Percentiles rank a stretch among this genome's conserved stretches.
Evolutionary conservation across 1,284 basidiomycete genomes (phyloP).

Genomic region (Papiliotrema terrestris): DNA sequence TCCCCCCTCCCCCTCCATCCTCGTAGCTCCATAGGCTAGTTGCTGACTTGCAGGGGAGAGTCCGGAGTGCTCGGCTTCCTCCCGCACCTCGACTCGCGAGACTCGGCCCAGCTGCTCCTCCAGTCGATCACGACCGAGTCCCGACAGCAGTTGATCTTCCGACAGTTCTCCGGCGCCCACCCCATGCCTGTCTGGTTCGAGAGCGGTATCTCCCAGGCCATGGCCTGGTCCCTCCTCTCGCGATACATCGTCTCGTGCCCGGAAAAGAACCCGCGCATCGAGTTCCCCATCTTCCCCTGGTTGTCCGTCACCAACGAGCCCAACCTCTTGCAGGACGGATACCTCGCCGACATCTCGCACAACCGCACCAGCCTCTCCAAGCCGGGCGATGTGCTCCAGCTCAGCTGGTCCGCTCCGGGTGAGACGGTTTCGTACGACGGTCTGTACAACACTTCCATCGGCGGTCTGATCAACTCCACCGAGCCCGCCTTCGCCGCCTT

Average conservation of each 20-base stretch:
- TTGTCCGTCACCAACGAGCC: slow-evolving; percentile 35
- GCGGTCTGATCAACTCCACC: slow-evolving; percentile 10
- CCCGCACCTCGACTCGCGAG: slow-evolving; percentile 60
- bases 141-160: slow-evolving; percentile 65
- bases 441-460: slow-evolving; percentile 54
- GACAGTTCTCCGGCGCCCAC: slow-evolving; percentile 61
- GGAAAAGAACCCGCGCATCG: slow-evolving; percentile 57
- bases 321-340: slow-evolving; percentile 26
- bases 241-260: slow-evolving; percentile 62
- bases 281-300: slow-evolving; percentile 38
- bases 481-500: slow-evolving; percentile 47
- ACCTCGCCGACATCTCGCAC: slow-evolving; percentile 52
- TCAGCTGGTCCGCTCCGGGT: slow-evolving; percentile 61
- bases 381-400: slow-evolving; percentile 54
- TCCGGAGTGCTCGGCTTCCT: slow-evolving; percentile 52
- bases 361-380: slow-evolving; percentile 55
- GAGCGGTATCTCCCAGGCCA: slow-evolving; percentile 57
- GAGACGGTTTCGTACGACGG: slow-evolving; percentile 56
- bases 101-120: slow-evolving; percentile 57
- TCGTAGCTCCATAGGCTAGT: no score
- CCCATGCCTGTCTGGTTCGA: slow-evolving; percentile 57
- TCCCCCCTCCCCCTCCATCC: no score
- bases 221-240: slow-evolving; percentile 61
- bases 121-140: slow-evolving; percentile 64
- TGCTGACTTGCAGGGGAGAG: slow-evolving; percentile 53